Conservation (phyloP, 371 early-diverging fungal genomes). For the Aphelidium insulamus region DNA sequence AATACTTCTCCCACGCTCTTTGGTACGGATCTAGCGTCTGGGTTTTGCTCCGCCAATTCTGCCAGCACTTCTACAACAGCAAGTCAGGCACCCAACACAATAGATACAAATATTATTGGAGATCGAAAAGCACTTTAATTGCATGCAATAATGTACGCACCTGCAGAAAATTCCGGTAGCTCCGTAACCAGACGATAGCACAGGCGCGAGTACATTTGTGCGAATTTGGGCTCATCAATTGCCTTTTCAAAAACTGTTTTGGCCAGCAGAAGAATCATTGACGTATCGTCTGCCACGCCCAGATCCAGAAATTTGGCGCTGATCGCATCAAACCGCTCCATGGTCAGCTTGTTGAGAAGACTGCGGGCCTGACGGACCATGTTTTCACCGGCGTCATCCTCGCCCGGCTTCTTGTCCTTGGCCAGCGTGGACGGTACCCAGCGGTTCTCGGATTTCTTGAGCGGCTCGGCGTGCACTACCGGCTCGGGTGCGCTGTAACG, state of each 20-base stretch:
- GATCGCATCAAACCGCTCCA: conserved; percentile 74
- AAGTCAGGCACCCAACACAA: too few relatives aligned
- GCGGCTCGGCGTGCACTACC: conserved; percentile 38
- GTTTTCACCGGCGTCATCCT: conserved; percentile 10
- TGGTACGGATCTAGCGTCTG: conserved; percentile 14
- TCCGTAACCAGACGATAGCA: conserved; percentile 49
- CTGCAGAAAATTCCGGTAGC: too few relatives aligned
- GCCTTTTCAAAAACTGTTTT: conserved; percentile 93
- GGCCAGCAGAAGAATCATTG: conserved; percentile 41
- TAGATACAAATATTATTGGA: too few relatives aligned
- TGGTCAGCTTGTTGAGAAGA: conserved; percentile 80
- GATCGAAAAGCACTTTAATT: too few relatives aligned
- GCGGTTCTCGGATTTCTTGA: conserved; percentile 55
- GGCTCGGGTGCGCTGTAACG: conserved; percentile 26
- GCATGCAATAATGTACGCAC: too few relatives aligned
- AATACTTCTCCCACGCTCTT: conserved; percentile 7
- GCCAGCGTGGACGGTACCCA: conserved; percentile 41
- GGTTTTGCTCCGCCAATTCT: too few relatives aligned
- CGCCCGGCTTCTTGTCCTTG: conserved; percentile 24
- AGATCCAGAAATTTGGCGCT: conserved; percentile 58
- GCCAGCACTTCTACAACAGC: too few relatives aligned
- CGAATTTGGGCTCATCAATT: conserved; percentile 74
- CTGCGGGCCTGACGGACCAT: conserved; percentile 57
- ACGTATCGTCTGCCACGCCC: conserved; percentile 32
- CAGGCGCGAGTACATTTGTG: conserved; percentile 66